Base-by-base conservation (phyloP, 2,329 filamentous ascomycete species). In the Aureobasidium sp. region DNA sequence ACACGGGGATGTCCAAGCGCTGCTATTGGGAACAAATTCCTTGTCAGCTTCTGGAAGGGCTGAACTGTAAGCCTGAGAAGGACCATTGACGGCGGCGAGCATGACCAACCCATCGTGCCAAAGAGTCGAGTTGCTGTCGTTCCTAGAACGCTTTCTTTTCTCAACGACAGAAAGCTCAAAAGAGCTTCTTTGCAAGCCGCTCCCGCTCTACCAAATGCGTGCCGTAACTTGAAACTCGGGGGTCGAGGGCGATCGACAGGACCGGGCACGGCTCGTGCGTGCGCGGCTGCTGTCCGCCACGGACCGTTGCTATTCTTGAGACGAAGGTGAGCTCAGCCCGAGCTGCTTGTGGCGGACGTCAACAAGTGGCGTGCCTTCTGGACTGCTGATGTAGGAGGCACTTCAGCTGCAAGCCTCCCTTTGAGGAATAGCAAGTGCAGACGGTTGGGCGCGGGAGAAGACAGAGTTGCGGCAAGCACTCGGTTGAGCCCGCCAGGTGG, bases 191-290 rank as follows among this genome's bases (percentile, higher is more conserved):
- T 12, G 12, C 11, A 34, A 32, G 29, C 41, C 24, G 22, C 41
- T 45, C 29, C 41, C 24, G 22, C 41, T 45, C 29, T 47, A 27
- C 44, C 4, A 37, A 27, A 37, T 19, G 17, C 21, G 17, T 14
- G 34, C 38, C 48, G 48, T 51, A 51, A 51, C 48, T 51, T 51
- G 48, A 51, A 51, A 51, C 48, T 51, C 45, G 48, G n/a, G 37
- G 29, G 12, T 44, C 35, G 19, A 41, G 14, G 17, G 25, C 35
- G 37, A 51, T 51, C 48, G 48, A 51, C 48, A 51, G 48, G 35
- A 41, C 27, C 38, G 29, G 45, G 32, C 29, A 17, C 38, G 40
- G 40, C 25, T 44, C 19, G 37, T 51, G 37, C 37, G 45, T 38
- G 32, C 45, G 45, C 24, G 45, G 45, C 45, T 49, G 29, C 44